Percentiles rank a stretch among this genome's conserved stretches.
Evolutionary conservation across 1,284 basidiomycete species (phyloP).

Genomic region (Coniferiporia sulphurascens): DNA sequence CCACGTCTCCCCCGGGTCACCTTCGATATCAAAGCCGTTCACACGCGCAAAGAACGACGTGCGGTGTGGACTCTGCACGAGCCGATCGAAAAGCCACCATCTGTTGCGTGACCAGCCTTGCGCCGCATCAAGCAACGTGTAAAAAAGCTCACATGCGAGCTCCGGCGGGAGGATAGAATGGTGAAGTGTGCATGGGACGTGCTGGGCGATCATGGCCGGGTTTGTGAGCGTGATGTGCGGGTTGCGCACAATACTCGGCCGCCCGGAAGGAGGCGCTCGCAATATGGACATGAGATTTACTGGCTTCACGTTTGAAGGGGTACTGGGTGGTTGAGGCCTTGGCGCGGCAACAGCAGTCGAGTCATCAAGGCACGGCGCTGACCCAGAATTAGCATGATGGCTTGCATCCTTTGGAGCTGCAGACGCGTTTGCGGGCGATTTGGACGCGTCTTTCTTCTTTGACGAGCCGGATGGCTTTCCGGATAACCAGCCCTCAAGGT

Average conservation of each 20-base stretch:
- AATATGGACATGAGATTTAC: constrained; percentile 52
- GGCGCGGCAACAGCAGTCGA: background rate
- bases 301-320: constrained; percentile 25
- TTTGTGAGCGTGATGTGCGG: constrained; percentile 53
- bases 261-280: constrained; percentile 42
- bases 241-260: constrained; percentile 34
- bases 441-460: background rate
- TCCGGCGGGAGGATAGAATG: constrained; percentile 62
- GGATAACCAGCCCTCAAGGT: constrained; percentile 51
- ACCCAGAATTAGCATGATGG: background rate
- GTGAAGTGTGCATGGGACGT: constrained; percentile 76
- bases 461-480: constrained; percentile 17
- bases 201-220: constrained; percentile 57
- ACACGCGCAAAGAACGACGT: constrained; percentile 70
- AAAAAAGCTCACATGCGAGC: constrained; percentile 66
- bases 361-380: background rate
- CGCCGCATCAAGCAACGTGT: constrained; percentile 61
- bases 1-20: constrained; percentile 41
- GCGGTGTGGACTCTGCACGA: constrained; percentile 82
- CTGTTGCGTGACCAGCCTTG: constrained; percentile 66
- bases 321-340: constrained; percentile 17
- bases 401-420: background rate
- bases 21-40: constrained; percentile 32
- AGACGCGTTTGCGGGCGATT: background rate
- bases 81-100: constrained; percentile 79